A percentile compares a stretch with the other conserved stretches of the same genome.
These are phyloP conservation scores for Glarea lozoyensis DNA, from an alignment of 495 filamentous ascomycete species.

Conservation along the genomic window DNA sequence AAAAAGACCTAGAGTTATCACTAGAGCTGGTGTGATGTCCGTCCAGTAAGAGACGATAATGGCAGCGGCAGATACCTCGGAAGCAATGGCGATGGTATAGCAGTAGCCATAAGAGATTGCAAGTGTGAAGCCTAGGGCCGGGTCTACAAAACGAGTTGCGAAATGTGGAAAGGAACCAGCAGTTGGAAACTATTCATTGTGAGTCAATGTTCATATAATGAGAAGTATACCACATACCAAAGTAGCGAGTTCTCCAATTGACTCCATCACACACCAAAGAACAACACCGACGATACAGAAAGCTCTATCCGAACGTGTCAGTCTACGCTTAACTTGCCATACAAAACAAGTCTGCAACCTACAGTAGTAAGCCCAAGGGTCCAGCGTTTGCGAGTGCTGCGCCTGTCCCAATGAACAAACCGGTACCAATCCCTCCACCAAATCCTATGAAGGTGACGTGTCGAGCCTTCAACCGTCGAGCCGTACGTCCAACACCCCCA, in stretches of 20 bases:
- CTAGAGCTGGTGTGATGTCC: conserved; percentile 34
- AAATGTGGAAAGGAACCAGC: conserved; percentile 52
- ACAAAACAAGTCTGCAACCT: neutral
- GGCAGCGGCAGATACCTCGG: conserved; percentile 50
- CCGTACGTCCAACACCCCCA: neutral
- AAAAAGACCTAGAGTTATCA: conserved; percentile 46
- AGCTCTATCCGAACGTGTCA: conserved; percentile 17
- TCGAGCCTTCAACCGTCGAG: conserved; percentile 37
- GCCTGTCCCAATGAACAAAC: conserved; percentile 37
- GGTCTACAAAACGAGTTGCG: conserved; percentile 64
- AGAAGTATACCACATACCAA: conserved; percentile 52
- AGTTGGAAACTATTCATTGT: conserved; percentile 41
- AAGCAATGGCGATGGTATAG: conserved; percentile 41
- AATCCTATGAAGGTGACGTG: conserved; percentile 72
- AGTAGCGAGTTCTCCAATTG: conserved; percentile 49
- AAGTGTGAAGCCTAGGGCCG: conserved; percentile 70
- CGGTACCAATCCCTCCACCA: conserved; percentile 44
- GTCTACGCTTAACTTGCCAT: neutral
- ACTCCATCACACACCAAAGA: conserved; percentile 40
- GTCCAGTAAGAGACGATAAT: conserved; percentile 52
- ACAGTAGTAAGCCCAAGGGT: conserved; percentile 38
- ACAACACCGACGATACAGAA: conserved; percentile 42
- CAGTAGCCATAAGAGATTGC: conserved; percentile 56
- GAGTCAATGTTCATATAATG: conserved; percentile 33
- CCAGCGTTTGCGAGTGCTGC: conserved; percentile 36